A percentile compares a stretch with the other conserved stretches of the same genome.
These are phyloP conservation scores for Pseudoscleropodium purum DNA, from an alignment of 225 moss, liverwort and hornwort genomes.

Conservation along the genomic window DNA sequence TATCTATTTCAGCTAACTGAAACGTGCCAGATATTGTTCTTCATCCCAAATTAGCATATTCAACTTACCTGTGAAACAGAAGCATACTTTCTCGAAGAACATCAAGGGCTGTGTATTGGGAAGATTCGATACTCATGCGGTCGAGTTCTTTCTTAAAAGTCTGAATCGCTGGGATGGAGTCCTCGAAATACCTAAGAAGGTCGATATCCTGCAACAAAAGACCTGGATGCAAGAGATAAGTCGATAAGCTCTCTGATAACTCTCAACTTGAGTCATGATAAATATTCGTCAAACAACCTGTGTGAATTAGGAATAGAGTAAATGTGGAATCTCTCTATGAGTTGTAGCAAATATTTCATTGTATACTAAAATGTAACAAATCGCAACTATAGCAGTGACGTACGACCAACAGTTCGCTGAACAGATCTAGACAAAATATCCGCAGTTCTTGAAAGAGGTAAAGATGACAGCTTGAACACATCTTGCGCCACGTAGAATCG, in stretches of 20 bases:
- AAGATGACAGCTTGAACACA: conserved; percentile 22
- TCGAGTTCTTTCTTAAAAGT: conserved; percentile 19
- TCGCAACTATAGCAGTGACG: background rate
- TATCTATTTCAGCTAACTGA: background rate
- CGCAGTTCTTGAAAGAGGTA: conserved; percentile 8
- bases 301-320: background rate
- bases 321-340: background rate
- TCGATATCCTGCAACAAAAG: conserved; percentile 9
- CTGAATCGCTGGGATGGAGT: conserved; percentile 4
- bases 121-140: conserved; percentile 6
- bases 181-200: conserved; percentile 17
- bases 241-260: background rate
- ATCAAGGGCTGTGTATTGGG: conserved; percentile 18
- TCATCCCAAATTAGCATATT: background rate
- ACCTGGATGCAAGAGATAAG: conserved; percentile 1
- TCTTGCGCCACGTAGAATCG: conserved; percentile 28
- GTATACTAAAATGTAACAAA: background rate
- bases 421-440: conserved; percentile 22
- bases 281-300: background rate
- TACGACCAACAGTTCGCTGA: conserved; percentile 29
- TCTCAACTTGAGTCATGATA: background rate
- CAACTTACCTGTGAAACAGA: conserved; percentile 19
- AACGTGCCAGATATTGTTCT: background rate
- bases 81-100: conserved; percentile 33
- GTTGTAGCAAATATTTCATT: background rate